Base-by-base conservation (phyloP, 2,329 filamentous ascomycete genomes). In the Diaporthe ilicicola region DNA sequence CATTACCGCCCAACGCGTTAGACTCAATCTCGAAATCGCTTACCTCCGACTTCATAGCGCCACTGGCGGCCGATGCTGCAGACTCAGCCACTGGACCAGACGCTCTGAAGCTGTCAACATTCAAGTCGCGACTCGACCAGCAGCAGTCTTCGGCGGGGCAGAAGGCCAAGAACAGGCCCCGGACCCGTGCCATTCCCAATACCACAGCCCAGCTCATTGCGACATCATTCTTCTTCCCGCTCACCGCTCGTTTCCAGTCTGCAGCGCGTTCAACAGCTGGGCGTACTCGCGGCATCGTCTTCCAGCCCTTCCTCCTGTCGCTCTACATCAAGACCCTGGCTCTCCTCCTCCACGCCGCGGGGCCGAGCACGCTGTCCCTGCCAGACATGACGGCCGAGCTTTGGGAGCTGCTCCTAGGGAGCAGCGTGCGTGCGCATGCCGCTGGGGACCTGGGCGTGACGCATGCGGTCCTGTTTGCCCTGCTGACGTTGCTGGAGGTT, bases 281-380 rank as follows among this genome's bases (percentile, higher is more conserved):
- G 17, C 82, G 84, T 42, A 82, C 81, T 9, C 80, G 83, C 59
- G 89, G 90, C 64, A 87, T 94, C 62, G 87, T 94, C 73, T 89
- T 94, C 64, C 90, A 94, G 51, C 91, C 94, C 0, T 89, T 93
- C 71, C 86, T 98, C 7, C 88, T 98, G 0, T 87, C 91, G 0
- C 88, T 94, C 10, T 96, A 94, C 79, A 84, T 98, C 42, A 95
- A 97, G 80, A 99, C 96, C 0, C 85, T 98, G 0, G 92, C 92
- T 1, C 84, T 99, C 9, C 84, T 97, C 42, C 83, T 98, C 55
- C 92, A 97, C 75, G 93, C 95, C 0, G 89, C 93, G 0, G 96
- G 96, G 0, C 93, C 95, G 0, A 90, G 92, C 67, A 95, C 93
- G 0, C 85, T 95, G 0, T 86, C 89, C 1, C 87, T 98, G 0